phyloP scores from a whole-genome alignment of 192 early-diverging fungal species.

The Entophlyctis luteolus region DNA sequence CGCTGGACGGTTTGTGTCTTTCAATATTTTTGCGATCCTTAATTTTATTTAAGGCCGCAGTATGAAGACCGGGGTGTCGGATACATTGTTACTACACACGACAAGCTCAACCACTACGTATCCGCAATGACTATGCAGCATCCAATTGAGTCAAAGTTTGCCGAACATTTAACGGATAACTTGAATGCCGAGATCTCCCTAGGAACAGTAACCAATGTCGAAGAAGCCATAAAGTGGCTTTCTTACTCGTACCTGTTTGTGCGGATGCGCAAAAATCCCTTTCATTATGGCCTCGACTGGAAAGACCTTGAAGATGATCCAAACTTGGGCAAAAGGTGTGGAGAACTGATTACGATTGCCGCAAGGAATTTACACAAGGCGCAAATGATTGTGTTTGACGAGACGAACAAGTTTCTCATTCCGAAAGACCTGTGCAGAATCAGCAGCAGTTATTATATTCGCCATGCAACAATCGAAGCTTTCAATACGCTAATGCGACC shows the following conservation, averaged over 20 bases:
- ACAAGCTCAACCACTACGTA: slow-evolving; percentile 90
- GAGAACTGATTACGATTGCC: slow-evolving; percentile 74
- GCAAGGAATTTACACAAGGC: slow-evolving; percentile 70
- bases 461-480: slow-evolving; percentile 77
- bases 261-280: slow-evolving; percentile 92
- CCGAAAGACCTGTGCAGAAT: slow-evolving; percentile 92
- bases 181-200: slow-evolving; percentile 95
- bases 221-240: slow-evolving; percentile 95
- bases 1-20: slow-evolving; percentile 70
- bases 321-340: slow-evolving; percentile 69
- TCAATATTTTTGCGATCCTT: slow-evolving; percentile 2
- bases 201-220: slow-evolving; percentile 91
- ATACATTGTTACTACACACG: slow-evolving; percentile 91
- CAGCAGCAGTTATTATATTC: slow-evolving; percentile 89
- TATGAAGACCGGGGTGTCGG: slow-evolving; percentile 90
- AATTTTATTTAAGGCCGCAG: slow-evolving; percentile 45
- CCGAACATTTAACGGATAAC: slow-evolving; percentile 81
- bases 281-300: slow-evolving; percentile 85
- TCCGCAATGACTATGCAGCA: slow-evolving; percentile 91
- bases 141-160: slow-evolving; percentile 94
- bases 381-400: slow-evolving; percentile 93
- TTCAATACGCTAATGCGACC: slow-evolving; percentile 84
- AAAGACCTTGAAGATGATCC: slow-evolving; percentile 76
- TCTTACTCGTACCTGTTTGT: slow-evolving; percentile 96
- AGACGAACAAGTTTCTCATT: slow-evolving; percentile 74